Percentiles rank a stretch among this genome's conserved stretches.
These are phyloP conservation scores for Kwoniella heveanensis DNA, from an alignment of 768 basidiomycete genomes.

Conservation along the genomic window DNA sequence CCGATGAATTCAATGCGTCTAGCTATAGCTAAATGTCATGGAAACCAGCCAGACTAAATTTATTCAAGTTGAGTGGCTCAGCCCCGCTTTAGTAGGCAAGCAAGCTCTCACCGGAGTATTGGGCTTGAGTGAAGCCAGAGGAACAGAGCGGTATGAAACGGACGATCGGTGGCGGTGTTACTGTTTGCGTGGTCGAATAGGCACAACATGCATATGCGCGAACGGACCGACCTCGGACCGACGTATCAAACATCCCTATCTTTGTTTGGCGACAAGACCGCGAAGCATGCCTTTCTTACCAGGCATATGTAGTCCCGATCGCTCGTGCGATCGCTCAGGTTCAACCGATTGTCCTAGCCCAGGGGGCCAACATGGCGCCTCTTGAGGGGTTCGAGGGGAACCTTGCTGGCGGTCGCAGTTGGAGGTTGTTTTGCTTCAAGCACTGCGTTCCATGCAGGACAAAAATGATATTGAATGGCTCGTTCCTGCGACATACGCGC, in stretches of 20 bases:
- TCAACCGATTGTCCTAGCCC: not conserved
- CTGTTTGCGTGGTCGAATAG: not conserved
- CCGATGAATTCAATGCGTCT: too few relatives aligned
- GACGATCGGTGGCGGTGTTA: not conserved
- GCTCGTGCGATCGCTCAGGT: not conserved
- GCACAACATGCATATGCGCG: not conserved
- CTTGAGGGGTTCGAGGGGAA: not conserved
- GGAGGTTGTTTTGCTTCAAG: not conserved
- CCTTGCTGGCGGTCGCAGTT: not conserved
- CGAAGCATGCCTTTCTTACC: too few relatives aligned
- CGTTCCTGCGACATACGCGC: too few relatives aligned
- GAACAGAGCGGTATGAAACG: not conserved
- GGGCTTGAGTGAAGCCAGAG: too few relatives aligned
- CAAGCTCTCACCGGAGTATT: too few relatives aligned
- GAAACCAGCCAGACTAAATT: too few relatives aligned
- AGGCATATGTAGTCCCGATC: conserved; percentile 1
- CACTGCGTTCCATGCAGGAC: too few relatives aligned
- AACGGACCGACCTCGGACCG: not conserved
- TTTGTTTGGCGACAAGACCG: not conserved
- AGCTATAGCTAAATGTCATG: too few relatives aligned
- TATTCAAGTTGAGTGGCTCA: too few relatives aligned
- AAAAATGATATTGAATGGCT: too few relatives aligned
- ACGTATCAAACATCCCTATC: not conserved
- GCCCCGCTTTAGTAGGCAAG: too few relatives aligned
- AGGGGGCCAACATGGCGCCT: conserved; percentile 1